These are phyloP conservation scores for Cercospora beticola DNA, from an alignment of 2,329 filamentous ascomycete genomes.

Conservation along the genomic window DNA sequence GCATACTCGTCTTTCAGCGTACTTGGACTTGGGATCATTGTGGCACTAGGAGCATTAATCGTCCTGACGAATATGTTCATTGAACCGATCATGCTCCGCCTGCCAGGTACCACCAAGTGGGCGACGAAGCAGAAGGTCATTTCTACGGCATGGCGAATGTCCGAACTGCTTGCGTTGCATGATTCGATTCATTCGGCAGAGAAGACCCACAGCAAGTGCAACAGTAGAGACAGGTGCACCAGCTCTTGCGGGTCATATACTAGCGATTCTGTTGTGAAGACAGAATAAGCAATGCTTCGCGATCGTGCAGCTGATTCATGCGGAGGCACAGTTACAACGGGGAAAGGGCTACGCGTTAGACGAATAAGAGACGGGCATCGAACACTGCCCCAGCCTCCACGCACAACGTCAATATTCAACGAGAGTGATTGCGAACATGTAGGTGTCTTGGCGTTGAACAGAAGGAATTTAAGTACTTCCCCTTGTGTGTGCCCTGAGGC, in stretches of 20 bases:
- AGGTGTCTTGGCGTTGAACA: too few species aligned
- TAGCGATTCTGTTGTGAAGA: background rate
- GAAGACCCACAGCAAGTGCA: background rate
- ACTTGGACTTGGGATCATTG: background rate
- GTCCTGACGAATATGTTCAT: background rate
- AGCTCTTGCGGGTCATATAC: background rate
- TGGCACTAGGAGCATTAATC: background rate
- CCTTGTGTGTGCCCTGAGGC: too few species aligned
- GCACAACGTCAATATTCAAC: too few species aligned
- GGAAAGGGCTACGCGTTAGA: background rate
- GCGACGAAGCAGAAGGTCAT: background rate
- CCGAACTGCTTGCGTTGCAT: background rate
- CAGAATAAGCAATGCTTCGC: background rate
- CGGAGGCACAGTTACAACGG: background rate
- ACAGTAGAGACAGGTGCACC: background rate
- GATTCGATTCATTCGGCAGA: background rate
- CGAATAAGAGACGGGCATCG: background rate
- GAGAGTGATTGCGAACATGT: background rate
- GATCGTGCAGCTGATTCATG: background rate
- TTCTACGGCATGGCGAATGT: background rate
- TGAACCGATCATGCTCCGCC: background rate
- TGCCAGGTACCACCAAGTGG: background rate
- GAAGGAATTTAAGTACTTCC: too few species aligned
- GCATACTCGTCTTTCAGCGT: slow-evolving; percentile 5
- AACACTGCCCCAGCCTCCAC: too few species aligned